Percentiles rank a stretch among this genome's conserved stretches.
Conservation (phyloP, 1,284 basidiomycete genomes). For the Cutaneotrichosporon sp. region DNA sequence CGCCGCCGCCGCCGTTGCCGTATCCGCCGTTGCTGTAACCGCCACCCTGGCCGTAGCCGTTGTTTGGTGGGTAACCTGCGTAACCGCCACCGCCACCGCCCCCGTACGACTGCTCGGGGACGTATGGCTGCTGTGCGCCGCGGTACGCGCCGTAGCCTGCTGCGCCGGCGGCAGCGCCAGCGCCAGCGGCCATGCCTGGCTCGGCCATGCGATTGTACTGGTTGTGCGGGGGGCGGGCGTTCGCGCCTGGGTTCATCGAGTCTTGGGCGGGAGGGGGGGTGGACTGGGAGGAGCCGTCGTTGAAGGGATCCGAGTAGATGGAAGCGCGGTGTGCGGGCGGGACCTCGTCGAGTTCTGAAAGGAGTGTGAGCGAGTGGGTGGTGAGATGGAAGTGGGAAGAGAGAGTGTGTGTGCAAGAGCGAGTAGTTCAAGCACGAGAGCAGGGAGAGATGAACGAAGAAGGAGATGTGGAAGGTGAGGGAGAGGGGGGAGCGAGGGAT, state of each 20-base stretch:
- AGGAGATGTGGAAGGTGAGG: neutral
- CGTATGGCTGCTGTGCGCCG: slow-evolving; percentile 1
- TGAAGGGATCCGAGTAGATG: slow-evolving; percentile 21
- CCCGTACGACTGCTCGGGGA: neutral
- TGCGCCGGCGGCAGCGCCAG: slow-evolving; percentile 10
- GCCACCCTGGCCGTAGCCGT: slow-evolving; percentile 1
- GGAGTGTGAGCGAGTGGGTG: slow-evolving; percentile 1
- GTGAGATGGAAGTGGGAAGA: neutral
- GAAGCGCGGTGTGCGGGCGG: slow-evolving; percentile 16
- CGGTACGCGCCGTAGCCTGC: slow-evolving; percentile 9
- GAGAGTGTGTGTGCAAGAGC: neutral
- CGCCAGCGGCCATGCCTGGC: slow-evolving; percentile 2
- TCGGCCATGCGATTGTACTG: slow-evolving; percentile 12
- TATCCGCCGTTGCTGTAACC: neutral
- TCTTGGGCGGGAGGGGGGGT: slow-evolving; percentile 2
- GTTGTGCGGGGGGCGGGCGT: slow-evolving; percentile 3
- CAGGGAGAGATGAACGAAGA: neutral
- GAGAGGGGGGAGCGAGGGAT: too few species aligned
- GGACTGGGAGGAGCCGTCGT: slow-evolving; percentile 1
- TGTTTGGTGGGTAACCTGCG: slow-evolving; percentile 4
- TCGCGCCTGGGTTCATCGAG: slow-evolving; percentile 14
- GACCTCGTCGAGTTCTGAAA: slow-evolving; percentile 12
- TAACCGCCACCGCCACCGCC: neutral
- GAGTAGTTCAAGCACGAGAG: too few species aligned
- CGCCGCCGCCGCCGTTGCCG: slow-evolving; percentile 9